Evolutionary conservation across 2,329 filamentous ascomycete species (phyloP), one percentile per base, ranked within the genome.

Genomic region (Neofusicoccum laricinum): DNA sequence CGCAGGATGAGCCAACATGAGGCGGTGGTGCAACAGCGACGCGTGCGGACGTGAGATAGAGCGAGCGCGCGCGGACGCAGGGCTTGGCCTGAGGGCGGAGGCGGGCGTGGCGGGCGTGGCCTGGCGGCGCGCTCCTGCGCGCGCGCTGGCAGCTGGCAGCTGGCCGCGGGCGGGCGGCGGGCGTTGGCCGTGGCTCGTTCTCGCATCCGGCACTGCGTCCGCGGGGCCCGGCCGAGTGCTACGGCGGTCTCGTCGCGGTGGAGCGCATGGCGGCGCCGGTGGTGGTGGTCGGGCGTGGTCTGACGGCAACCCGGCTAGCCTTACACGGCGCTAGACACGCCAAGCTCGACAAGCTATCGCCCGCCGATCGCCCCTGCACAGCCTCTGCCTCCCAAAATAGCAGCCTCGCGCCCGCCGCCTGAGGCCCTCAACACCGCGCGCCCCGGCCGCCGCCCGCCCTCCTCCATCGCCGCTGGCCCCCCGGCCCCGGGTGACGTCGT

Each of bases 1-100:
- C 53, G 55, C 41, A 46, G 55, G 55, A 46, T 46, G 55, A 59
- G 55, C 55, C 55, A 59, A 59, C 55, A 59, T 46, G 55, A 46
- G 55, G 55, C 55, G 25, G 55, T 59, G 55, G 55, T 59, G 55
- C 55, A 46, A 59, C 55, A 41, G 11, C 25, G 7, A 12, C 8
- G 36, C 17, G 51, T 41, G 51, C 51, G 51, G 36, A 41, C 51
- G 51, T 55, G 51, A 55, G 51, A 30, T n/a, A 43, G 14, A n/a
- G 17, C 15, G 40, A 43, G 40, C 12, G 40, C 38, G 38, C 34
- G 34, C 11, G 14, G 14, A 12, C 2, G 15, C 15, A 12, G 40
- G 40, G 40, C 40, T 43, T 17, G 40, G 40, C 40, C 38, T 30
- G 21, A 30, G 46, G 19, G 30, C 48, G 25, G 50, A 15, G n/a